These are phyloP conservation scores for Candida neerlandica DNA, from an alignment of 1,139 yeast species.

Conservation along the genomic window DNA sequence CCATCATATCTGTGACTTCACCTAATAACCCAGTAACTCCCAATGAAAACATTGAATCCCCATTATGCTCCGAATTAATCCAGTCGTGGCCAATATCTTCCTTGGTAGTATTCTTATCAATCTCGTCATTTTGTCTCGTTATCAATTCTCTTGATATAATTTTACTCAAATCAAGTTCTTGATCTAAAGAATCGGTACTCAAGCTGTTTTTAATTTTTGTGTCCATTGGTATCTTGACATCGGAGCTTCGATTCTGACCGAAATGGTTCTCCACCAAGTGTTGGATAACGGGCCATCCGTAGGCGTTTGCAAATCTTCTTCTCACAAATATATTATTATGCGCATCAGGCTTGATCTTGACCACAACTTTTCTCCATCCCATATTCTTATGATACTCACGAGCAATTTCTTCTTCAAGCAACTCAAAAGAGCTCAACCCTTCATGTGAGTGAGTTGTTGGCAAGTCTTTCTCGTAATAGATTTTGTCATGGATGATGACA, in stretches of 20 bases:
- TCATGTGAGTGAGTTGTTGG: constrained; percentile 19
- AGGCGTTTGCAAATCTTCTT: constrained; percentile 87
- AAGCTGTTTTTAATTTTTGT: background rate
- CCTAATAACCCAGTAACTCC: constrained; percentile 74
- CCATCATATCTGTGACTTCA: constrained; percentile 58
- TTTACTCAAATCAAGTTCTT: constrained; percentile 30
- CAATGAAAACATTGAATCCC: constrained; percentile 58
- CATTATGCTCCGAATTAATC: constrained; percentile 52
- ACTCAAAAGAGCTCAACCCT: constrained; percentile 22
- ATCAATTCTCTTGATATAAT: constrained; percentile 42
- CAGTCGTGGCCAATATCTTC: constrained; percentile 33
- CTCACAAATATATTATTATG: constrained; percentile 93
- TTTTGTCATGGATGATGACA: constrained; percentile 44
- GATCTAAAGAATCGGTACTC: constrained; percentile 27
- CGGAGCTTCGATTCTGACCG: constrained; percentile 16
- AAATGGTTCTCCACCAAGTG: constrained; percentile 60
- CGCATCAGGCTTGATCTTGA: constrained; percentile 86
- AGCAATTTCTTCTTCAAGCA: constrained; percentile 80
- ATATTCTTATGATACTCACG: constrained; percentile 82
- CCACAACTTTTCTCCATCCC: constrained; percentile 92
- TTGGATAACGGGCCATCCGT: constrained; percentile 93
- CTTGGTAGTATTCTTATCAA: constrained; percentile 26
- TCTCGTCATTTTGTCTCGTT: constrained; percentile 34
- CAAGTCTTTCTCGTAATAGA: constrained; percentile 39
- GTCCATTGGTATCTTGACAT: constrained; percentile 5